Conservation (phyloP, 2,329 filamentous ascomycete species). For the Epichloe sylvatica region DNA sequence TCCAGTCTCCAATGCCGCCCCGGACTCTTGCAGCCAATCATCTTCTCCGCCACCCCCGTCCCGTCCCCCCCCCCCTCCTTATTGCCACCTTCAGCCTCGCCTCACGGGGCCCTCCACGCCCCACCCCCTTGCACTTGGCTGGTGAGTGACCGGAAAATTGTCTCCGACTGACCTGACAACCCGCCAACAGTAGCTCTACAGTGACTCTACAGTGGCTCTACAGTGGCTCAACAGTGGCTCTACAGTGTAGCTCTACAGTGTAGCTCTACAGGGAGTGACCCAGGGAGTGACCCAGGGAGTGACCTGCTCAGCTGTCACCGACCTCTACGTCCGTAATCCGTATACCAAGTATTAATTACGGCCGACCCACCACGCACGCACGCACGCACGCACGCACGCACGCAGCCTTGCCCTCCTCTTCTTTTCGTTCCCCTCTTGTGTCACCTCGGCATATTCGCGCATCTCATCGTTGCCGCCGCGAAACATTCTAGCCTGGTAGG, state of each 20-base stretch:
- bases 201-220: too few species aligned
- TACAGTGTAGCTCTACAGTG: too few species aligned
- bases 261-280: not conserved
- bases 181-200: too few species aligned
- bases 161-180: not conserved
- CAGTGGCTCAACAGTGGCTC: too few species aligned
- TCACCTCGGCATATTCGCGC: not conserved
- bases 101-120: not conserved
- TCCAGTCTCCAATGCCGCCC: not conserved
- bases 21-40: not conserved
- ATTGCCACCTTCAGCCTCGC: not conserved
- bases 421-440: not conserved
- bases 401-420: not conserved
- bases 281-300: not conserved
- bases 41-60: not conserved
- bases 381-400: not conserved
- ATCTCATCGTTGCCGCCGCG: not conserved
- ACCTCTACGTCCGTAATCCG: not conserved
- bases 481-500: not conserved
- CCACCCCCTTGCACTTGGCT: not conserved
- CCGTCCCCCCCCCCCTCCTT: not conserved
- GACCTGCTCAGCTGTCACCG: conserved; percentile 1
- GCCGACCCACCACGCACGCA: not conserved
- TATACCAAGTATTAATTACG: not conserved
- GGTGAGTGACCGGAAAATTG: not conserved